These are phyloP conservation scores for Dendryphion nanum DNA, from an alignment of 2,329 filamentous ascomycete genomes.

Conservation along the genomic window DNA sequence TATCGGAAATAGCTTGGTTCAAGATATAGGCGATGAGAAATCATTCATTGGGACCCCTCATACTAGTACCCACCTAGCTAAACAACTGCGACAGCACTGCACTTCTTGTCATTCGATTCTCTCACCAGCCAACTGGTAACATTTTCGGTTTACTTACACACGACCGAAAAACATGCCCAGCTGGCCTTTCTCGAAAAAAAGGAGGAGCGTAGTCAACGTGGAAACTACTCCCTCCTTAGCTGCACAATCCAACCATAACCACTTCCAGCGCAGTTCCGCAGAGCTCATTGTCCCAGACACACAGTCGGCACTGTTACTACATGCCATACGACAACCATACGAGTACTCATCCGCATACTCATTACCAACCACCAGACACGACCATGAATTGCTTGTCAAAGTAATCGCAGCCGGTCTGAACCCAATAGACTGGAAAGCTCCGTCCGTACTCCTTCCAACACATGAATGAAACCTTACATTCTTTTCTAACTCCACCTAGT, in stretches of 20 bases:
- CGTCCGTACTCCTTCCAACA: constrained; percentile 50
- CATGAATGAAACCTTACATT: background rate
- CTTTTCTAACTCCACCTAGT: constrained; percentile 37
- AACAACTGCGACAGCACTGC: background rate
- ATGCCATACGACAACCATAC: constrained; percentile 53
- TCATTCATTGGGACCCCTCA: background rate
- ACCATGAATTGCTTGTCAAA: constrained; percentile 62
- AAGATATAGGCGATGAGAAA: background rate
- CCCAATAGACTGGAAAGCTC: constrained; percentile 74
- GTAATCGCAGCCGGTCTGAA: constrained; percentile 67
- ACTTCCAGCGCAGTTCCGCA: constrained; percentile 10
- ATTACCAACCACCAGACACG: constrained; percentile 46
- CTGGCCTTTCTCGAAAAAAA: constrained; percentile 13
- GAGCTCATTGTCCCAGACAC: constrained; percentile 9
- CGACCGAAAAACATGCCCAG: constrained; percentile 5
- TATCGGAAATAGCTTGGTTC: constrained; percentile 1
- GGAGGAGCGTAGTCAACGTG: constrained; percentile 8
- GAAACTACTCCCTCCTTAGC: too few species aligned
- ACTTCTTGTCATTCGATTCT: background rate
- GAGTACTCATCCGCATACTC: constrained; percentile 44
- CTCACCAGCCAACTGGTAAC: too few species aligned
- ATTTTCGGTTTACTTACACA: too few species aligned
- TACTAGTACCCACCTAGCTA: background rate
- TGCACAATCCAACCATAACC: too few species aligned
- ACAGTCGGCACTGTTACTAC: constrained; percentile 53